Percentiles rank a stretch among this genome's conserved stretches.
Conservation (phyloP, 2,329 filamentous ascomycete genomes). For the Colletotrichum sp. region DNA sequence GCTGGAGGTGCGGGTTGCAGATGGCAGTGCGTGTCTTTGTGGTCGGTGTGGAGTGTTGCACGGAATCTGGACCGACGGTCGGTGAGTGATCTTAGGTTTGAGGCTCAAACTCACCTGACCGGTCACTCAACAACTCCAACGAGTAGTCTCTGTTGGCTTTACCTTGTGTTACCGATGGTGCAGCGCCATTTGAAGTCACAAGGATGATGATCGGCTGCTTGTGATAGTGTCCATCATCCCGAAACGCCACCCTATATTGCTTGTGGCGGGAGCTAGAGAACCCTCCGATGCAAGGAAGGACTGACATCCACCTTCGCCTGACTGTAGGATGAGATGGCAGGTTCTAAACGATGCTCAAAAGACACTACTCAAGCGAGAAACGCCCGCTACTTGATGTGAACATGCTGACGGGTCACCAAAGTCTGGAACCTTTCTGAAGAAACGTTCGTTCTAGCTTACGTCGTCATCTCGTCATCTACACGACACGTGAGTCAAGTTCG, state of each 20-base stretch:
- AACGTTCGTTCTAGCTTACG: not conserved
- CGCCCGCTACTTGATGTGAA: not conserved
- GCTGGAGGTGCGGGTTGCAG: not conserved
- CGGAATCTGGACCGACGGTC: not conserved
- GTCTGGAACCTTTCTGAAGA: not conserved
- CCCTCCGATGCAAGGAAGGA: not conserved
- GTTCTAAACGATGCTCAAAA: not conserved
- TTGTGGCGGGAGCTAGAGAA: not conserved
- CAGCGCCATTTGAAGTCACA: constrained; percentile 1
- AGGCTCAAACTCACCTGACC: constrained; percentile 18
- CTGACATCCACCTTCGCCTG: not conserved
- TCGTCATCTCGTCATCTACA: not conserved
- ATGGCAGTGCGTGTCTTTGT: not conserved
- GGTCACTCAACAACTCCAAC: not conserved
- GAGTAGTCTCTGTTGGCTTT: not conserved
- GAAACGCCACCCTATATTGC: not conserved
- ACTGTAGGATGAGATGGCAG: not conserved
- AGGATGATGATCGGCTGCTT: not conserved
- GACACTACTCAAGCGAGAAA: not conserved
- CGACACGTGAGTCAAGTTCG: not conserved
- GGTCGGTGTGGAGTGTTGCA: not conserved
- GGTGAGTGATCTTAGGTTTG: constrained; percentile 7
- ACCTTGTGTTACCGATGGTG: not conserved
- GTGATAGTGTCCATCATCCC: not conserved
- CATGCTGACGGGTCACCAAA: not conserved